These are phyloP conservation scores for Paraleonurus japonicus DNA, from an alignment of 257 asterid genomes.

Conservation along the genomic window DNA sequence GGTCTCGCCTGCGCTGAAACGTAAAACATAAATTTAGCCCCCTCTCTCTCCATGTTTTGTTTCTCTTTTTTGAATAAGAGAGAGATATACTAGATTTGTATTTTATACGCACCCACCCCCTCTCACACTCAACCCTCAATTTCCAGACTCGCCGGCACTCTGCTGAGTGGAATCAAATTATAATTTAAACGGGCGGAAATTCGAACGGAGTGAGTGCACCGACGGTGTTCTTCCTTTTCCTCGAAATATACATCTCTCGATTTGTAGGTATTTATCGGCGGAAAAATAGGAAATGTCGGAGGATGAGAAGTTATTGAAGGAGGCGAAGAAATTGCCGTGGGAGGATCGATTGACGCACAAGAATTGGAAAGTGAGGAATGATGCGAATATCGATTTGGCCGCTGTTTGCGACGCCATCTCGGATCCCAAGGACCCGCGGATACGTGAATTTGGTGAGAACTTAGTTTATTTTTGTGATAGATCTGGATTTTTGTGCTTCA, in stretches of 20 bases:
- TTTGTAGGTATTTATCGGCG: slow-evolving; percentile 23
- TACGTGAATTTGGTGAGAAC: slow-evolving; percentile 90
- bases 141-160: slow-evolving; percentile 44
- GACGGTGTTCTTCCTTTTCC: slow-evolving; percentile 9
- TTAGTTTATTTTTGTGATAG: slow-evolving; percentile 32
- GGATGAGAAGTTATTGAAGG: slow-evolving; percentile 99
- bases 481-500: slow-evolving; percentile 46
- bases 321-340: slow-evolving; percentile 98
- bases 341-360: slow-evolving; percentile 94
- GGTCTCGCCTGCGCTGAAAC: slow-evolving; percentile 16
- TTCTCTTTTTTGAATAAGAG: slow-evolving; percentile 19
- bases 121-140: slow-evolving; percentile 35
- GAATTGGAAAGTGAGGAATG: slow-evolving; percentile 99
- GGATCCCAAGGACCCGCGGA: slow-evolving; percentile 95
- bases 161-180: slow-evolving; percentile 25
- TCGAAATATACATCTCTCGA: slow-evolving; percentile 1
- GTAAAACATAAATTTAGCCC: slow-evolving; percentile 39
- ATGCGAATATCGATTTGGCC: slow-evolving; percentile 93
- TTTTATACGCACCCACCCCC: slow-evolving; percentile 25
- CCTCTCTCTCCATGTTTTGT: slow-evolving; percentile 20
- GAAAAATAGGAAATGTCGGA: slow-evolving; percentile 73
- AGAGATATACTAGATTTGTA: slow-evolving; percentile 25
- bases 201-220: slow-evolving; percentile 2
- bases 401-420: slow-evolving; percentile 78
- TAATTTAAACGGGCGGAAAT: slow-evolving; percentile 9